These are phyloP conservation scores for Ogataea philodendri DNA, from an alignment of 805 yeast genomes.

Conservation along the genomic window DNA sequence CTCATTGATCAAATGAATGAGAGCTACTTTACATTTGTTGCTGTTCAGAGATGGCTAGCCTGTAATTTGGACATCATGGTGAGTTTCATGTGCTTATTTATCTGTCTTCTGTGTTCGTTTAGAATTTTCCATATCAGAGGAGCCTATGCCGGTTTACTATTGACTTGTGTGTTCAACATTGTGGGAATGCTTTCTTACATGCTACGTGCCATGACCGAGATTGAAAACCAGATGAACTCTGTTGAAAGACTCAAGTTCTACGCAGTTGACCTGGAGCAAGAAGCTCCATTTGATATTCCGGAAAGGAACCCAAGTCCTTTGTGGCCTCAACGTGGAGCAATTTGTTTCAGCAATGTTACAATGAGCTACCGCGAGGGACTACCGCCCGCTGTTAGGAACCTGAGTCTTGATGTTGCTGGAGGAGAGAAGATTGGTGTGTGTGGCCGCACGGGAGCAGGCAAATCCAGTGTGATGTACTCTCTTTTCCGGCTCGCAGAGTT, in stretches of 20 bases:
- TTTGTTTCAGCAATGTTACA: constrained; percentile 46
- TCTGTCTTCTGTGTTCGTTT: constrained; percentile 57
- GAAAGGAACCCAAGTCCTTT: constrained; percentile 40
- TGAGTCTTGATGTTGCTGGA: constrained; percentile 44
- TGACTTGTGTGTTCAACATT: constrained; percentile 57
- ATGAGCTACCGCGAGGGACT: constrained; percentile 60
- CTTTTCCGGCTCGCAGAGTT: constrained; percentile 57
- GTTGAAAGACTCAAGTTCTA: constrained; percentile 69
- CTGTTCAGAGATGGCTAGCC: constrained; percentile 64
- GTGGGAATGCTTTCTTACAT: constrained; percentile 55
- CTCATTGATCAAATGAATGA: constrained; percentile 64
- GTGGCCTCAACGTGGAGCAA: constrained; percentile 52
- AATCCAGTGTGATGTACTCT: constrained; percentile 62
- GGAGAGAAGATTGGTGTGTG: constrained; percentile 79
- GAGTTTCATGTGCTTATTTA: constrained; percentile 42
- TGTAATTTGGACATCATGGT: constrained; percentile 51
- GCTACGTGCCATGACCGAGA: constrained; percentile 58
- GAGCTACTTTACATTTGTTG: constrained; percentile 56
- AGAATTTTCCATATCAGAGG: constrained; percentile 56
- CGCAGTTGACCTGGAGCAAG: constrained; percentile 61
- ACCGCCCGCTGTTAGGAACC: constrained; percentile 53
- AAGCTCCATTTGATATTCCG: constrained; percentile 56
- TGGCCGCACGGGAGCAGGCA: constrained; percentile 91
- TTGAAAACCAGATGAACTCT: constrained; percentile 79
- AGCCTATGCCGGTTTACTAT: constrained; percentile 59